Evolutionary conservation across 2,329 filamentous ascomycete genomes (phyloP).

Genomic region (Xylaria sp.): DNA sequence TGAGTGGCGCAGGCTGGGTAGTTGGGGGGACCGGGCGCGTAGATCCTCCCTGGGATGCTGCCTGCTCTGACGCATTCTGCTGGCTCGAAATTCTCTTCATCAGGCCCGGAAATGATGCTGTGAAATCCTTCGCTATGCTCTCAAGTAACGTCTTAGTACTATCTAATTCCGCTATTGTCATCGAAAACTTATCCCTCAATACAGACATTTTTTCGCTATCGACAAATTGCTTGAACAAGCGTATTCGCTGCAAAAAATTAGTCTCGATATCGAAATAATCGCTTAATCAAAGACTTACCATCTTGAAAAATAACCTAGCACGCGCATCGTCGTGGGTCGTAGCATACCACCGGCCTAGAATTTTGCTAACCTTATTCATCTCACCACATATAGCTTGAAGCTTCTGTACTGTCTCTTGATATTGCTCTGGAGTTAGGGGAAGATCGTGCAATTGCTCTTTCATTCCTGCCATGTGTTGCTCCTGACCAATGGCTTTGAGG

Average conservation of each 20-base stretch:
- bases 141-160: conserved; percentile 59
- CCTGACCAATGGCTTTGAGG: conserved; percentile 47
- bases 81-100: conserved; percentile 47
- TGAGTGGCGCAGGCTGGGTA: conserved; percentile 52
- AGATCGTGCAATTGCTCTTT: conserved; percentile 59
- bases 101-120: conserved; percentile 37
- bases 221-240: conserved; percentile 63
- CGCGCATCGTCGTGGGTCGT: conserved; percentile 61
- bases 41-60: conserved; percentile 42
- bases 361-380: conserved; percentile 58
- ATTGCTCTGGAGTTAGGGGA: conserved; percentile 57
- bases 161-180: conserved; percentile 63
- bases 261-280: conserved; percentile 29
- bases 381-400: conserved; percentile 55
- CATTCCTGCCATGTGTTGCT: conserved; percentile 50
- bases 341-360: conserved; percentile 60
- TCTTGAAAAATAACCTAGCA: conserved; percentile 63
- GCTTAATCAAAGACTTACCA: conserved; percentile 53
- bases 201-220: conserved; percentile 59
- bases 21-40: conserved; percentile 50
- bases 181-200: conserved; percentile 62
- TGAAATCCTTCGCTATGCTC: conserved; percentile 62
- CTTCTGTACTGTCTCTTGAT: conserved; percentile 57
- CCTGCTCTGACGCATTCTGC: conserved; percentile 42
- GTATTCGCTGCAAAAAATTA: conserved; percentile 61